Evolutionary conservation across 352 stramenopile genomes (phyloP), one percentile per base, ranked within the genome.

Genomic region (Globisporangium splendens): DNA sequence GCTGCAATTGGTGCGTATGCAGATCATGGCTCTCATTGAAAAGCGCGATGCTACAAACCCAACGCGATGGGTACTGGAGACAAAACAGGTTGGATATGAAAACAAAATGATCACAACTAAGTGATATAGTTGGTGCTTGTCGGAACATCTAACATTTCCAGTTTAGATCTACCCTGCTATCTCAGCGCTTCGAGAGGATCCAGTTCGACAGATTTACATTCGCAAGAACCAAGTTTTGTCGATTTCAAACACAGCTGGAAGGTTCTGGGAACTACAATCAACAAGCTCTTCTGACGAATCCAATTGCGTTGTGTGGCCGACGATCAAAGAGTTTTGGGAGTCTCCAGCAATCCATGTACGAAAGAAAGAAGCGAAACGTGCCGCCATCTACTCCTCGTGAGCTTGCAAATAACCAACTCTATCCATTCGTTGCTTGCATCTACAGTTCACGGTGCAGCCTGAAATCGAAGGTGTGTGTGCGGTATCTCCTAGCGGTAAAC

Each of bases 271-370:
- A 6, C 18, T 81, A 17, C 55, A 57, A 38, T 33, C 46, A 24
- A 28, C 38, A 4, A 14, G 8, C 18, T 8, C 1, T 20, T 14
- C 42, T n/a, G 41, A n/a, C 46, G 20, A 21, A 11, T 3, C 10
- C 28, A 43, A 57, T 13, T 49, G 62, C 21, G 20, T 77, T 22
- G 43, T 58, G 35, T 83, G 72, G 72, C 72, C 74, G 20, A 75
- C 66, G 10, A 57, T 83, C 50, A 73, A 71, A 50, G 69, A 75
- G 21, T 81, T 65, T 22, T 73, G 81, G 21, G 69, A 67, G 10
- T 66, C 67, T 28, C 59, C 60, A 3, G 39, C 41, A 6, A 48
- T 69, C 46, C 22, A 38, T 47, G 74, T 81, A 56, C 33, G 72
- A 52, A 2, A 6, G 7, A 12, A 0, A 11, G 28, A 35, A 35